phyloP scores from a whole-genome alignment of 164 flowering plant genomes.

The Pachysandra terminalis region DNA sequence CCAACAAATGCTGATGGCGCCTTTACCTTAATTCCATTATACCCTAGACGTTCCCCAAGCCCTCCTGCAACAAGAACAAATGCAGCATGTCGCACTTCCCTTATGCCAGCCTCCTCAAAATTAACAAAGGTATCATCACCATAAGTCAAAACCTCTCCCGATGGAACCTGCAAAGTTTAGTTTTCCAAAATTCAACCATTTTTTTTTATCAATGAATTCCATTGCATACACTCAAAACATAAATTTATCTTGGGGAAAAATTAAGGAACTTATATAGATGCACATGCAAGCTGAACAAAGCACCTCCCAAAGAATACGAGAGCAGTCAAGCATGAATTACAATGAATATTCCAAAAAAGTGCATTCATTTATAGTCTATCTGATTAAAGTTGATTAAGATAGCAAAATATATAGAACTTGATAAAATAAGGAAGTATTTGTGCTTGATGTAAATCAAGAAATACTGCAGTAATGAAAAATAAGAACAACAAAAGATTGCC shows the following conservation, averaged over 20 bases:
- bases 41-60: slow-evolving; percentile 98
- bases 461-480: too few relatives aligned
- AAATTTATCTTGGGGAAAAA: too few relatives aligned
- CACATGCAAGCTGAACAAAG: too few relatives aligned
- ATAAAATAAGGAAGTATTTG: too few relatives aligned
- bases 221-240: not conserved
- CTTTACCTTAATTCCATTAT: slow-evolving; percentile 94
- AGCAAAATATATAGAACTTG: not conserved
- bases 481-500: too few relatives aligned
- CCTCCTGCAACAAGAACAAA: slow-evolving; percentile 99
- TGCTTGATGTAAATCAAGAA: too few relatives aligned
- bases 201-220: not conserved
- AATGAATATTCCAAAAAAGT: too few relatives aligned
- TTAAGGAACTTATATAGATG: too few relatives aligned
- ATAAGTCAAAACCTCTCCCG: slow-evolving; percentile 71
- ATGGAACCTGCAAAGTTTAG: slow-evolving; percentile 69
- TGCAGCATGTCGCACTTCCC: slow-evolving; percentile 77
- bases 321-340: too few relatives aligned
- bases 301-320: too few relatives aligned
- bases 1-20: not conserved
- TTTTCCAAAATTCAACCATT: not conserved
- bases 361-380: not conserved
- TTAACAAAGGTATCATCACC: slow-evolving; percentile 72
- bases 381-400: not conserved
- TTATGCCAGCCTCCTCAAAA: slow-evolving; percentile 75